Conservation (phyloP, 2,329 filamentous ascomycete genomes). For the Diaporthe citri region DNA sequence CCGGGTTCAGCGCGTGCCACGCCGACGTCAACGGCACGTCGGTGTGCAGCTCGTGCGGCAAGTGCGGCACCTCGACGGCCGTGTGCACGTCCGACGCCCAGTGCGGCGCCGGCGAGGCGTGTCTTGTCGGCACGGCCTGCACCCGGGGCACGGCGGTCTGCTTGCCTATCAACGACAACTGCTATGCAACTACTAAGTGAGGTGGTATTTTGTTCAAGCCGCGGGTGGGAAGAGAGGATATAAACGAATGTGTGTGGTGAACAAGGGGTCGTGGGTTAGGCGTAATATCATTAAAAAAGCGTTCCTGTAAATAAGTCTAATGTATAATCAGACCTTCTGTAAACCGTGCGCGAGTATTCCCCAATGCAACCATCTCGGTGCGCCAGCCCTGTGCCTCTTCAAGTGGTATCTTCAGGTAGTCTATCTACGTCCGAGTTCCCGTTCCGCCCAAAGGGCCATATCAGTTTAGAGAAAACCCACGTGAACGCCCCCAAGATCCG, state of each 20-base stretch:
- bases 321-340: constrained; percentile 8
- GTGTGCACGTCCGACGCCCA: constrained; percentile 26
- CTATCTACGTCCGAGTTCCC: neutral
- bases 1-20: constrained; percentile 30
- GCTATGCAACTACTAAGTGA: constrained; percentile 4
- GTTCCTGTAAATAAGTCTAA: constrained; percentile 5
- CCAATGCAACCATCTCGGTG: neutral
- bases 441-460: constrained; percentile 1
- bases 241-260: neutral
- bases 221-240: neutral
- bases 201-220: too few relatives aligned
- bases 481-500: neutral
- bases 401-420: neutral
- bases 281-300: neutral
- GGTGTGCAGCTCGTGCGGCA: constrained; percentile 32
- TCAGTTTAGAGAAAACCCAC: constrained; percentile 2
- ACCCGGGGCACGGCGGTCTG: neutral
- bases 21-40: constrained; percentile 3
- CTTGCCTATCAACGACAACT: constrained; percentile 32
- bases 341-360: neutral
- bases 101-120: constrained; percentile 23
- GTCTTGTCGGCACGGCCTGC: constrained; percentile 10
- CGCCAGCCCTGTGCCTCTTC: neutral
- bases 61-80: constrained; percentile 25
- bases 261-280: too few relatives aligned